Evolutionary conservation across 768 basidiomycete genomes (phyloP).

Genomic region (Mycena floridula): DNA sequence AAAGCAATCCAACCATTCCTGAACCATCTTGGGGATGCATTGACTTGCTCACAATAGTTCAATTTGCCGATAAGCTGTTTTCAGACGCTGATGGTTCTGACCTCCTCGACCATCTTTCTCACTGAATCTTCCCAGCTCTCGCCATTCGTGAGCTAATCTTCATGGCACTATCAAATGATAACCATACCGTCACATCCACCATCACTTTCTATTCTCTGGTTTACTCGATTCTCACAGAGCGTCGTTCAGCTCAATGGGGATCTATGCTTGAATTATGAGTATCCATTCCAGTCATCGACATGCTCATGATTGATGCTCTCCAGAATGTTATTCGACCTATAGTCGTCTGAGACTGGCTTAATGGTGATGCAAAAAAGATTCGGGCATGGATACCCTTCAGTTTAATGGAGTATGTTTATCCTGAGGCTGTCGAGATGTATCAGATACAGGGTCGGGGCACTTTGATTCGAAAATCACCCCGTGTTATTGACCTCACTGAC

Average conservation of each 20-base stretch:
- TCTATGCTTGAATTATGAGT: not conserved
- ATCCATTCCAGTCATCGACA: not conserved
- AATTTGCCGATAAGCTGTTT: not conserved
- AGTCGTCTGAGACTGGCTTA: not conserved
- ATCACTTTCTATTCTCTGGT: not conserved
- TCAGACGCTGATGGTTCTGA: not conserved
- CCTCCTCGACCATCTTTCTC: not conserved
- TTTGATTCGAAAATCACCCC: no score
- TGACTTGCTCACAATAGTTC: not conserved
- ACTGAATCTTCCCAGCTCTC: not conserved
- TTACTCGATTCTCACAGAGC: not conserved
- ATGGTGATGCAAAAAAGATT: not conserved
- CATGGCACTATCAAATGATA: not conserved
- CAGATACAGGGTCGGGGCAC: no score
- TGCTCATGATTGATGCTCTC: not conserved
- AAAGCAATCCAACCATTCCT: not conserved
- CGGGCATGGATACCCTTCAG: not conserved
- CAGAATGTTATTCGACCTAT: not conserved
- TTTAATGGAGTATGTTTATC: not conserved
- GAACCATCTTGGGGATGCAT: not conserved
- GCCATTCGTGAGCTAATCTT: not conserved
- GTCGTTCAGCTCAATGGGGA: not conserved
- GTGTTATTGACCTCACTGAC: not conserved
- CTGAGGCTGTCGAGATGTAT: not conserved
- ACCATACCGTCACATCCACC: not conserved